Evolutionary conservation across 805 yeast species (phyloP).

Genomic region (Candida parachauliodes): DNA sequence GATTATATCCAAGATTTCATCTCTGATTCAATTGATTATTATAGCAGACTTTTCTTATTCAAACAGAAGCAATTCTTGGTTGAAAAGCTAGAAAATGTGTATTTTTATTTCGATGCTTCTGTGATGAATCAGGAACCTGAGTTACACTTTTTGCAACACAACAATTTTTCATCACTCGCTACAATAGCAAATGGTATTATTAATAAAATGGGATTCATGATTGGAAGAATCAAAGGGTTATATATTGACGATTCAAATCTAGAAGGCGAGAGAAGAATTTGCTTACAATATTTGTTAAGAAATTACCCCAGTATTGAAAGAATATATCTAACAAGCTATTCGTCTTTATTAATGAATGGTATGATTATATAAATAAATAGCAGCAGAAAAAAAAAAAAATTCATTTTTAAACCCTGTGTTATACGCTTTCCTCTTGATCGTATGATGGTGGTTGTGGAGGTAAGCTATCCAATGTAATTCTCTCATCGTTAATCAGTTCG

Average conservation of each 20-base stretch:
- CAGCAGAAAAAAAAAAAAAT: background rate
- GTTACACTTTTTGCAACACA: background rate
- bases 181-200: slow-evolving; percentile 32
- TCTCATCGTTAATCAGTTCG: slow-evolving; percentile 31
- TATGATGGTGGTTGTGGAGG: slow-evolving; percentile 38
- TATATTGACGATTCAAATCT: slow-evolving; percentile 30
- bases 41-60: slow-evolving; percentile 7
- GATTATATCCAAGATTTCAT: slow-evolving; percentile 28
- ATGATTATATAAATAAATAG: slow-evolving; percentile 11
- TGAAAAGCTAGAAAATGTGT: slow-evolving; percentile 22
- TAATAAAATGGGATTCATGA: slow-evolving; percentile 31
- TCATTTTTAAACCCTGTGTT: background rate
- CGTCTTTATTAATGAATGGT: slow-evolving; percentile 18
- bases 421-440: slow-evolving; percentile 10
- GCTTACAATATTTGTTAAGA: slow-evolving; percentile 25
- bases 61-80: background rate
- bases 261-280: slow-evolving; percentile 27
- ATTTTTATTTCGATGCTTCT: slow-evolving; percentile 32
- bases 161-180: slow-evolving; percentile 24
- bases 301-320: slow-evolving; percentile 32
- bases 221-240: slow-evolving; percentile 27
- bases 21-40: slow-evolving; percentile 28
- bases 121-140: slow-evolving; percentile 13
- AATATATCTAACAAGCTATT: slow-evolving; percentile 22
- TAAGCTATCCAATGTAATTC: slow-evolving; percentile 39